Base-by-base conservation (phyloP, 2,329 filamentous ascomycete genomes). In the Hansfordia pulvinata region DNA sequence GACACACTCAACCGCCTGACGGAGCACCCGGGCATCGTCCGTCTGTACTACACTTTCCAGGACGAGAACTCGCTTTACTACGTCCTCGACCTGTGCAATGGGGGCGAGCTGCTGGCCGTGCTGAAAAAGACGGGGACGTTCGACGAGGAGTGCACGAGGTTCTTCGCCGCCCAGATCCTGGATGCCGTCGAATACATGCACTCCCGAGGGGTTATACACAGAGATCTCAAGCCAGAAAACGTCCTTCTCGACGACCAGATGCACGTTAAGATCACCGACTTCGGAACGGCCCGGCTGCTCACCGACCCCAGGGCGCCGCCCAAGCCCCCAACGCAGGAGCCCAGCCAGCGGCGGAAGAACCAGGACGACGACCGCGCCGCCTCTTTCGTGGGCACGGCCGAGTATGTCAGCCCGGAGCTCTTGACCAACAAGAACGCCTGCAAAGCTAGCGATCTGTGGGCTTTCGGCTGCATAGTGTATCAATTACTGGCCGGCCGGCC, bases 111-210 rank as follows among this genome's bases (percentile, higher is more conserved):
- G 11, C 60, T 98, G 5, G 86, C 85, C 8, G 85, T 93, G 6
- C 53, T 98, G 39, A 98, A 98, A 56, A 88, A 88, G 52, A 86
- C 90, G 43, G 77, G 80, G 9, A 93, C 85, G 0, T 98, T 98
- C 44, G 85, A 98, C 43, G 69, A 92, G 36, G 90, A 98, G 47
- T 98, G 90, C 53, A 83, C 85, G 11, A 68, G 77, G 26, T 98
- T 94, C 49, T 98, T 96, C 43, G 80, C 83, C 12, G 90, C 90
- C 2, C 84, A 98, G 54, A 96, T 98, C 37, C 65, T 98, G 25
- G 90, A 96, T 50, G 77, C 90, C 13, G 88, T 98, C 45, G 83
- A 88, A 43, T 96, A 96, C 52, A 98, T 98, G 90, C 90, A 98
- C 57, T 84, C 77, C 21, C 74, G 84, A 35, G 90, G 88, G 13